Percentiles rank a stretch among this genome's conserved stretches.
Evolutionary conservation across 2,329 filamentous ascomycete species (phyloP).

Genomic region (Aspergillus sp.): DNA sequence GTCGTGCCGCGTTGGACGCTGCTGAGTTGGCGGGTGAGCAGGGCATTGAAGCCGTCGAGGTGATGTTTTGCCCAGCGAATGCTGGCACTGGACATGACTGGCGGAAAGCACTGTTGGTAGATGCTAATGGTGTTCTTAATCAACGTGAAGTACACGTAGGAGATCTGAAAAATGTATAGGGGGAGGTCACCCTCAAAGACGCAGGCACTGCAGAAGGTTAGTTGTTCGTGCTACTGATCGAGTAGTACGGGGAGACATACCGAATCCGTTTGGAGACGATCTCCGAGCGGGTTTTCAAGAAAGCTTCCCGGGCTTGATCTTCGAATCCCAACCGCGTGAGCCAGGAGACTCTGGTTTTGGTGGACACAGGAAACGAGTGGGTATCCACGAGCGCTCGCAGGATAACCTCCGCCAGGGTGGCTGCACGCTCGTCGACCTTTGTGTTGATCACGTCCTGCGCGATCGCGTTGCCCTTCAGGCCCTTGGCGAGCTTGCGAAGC

Average conservation of each 20-base stretch:
- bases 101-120: constrained; percentile 83
- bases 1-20: constrained; percentile 75
- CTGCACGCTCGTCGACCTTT: constrained; percentile 84
- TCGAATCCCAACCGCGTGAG: constrained; percentile 85
- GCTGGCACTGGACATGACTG: constrained; percentile 85
- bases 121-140: constrained; percentile 91
- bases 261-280: constrained; percentile 80
- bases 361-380: constrained; percentile 74
- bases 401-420: constrained; percentile 73
- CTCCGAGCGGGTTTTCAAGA: constrained; percentile 75
- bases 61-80: constrained; percentile 99
- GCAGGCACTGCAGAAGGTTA: constrained; percentile 67
- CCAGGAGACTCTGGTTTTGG: constrained; percentile 80
- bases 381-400: constrained; percentile 75
- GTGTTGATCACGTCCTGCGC: constrained; percentile 90
- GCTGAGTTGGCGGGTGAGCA: constrained; percentile 81
- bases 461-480: constrained; percentile 79
- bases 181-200: constrained; percentile 93
- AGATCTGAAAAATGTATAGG: constrained; percentile 91
- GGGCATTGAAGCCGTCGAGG: constrained; percentile 84
- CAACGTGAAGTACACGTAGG: constrained; percentile 92
- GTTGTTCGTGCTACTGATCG: neutral
- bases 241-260: constrained; percentile 51
- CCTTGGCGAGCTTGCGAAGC: constrained; percentile 74
- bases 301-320: constrained; percentile 82